phyloP scores from a whole-genome alignment of 176 grass and related monocot genomes.

The Raddia distichophylla region DNA sequence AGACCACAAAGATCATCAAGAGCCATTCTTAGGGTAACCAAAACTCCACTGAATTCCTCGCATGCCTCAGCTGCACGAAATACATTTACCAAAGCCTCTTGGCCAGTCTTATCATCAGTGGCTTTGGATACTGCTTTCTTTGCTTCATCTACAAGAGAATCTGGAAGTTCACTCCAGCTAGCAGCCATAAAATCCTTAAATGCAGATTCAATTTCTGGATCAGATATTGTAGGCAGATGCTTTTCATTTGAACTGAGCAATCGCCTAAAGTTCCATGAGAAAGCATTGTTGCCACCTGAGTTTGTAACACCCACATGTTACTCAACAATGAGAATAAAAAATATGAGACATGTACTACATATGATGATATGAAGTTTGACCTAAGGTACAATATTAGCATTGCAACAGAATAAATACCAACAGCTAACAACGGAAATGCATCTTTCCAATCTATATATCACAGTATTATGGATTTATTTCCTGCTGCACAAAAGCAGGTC shows the following conservation, averaged over 20 bases:
- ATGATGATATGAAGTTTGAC: not conserved
- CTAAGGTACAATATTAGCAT: slow-evolving; percentile 17
- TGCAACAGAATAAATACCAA: slow-evolving; percentile 17
- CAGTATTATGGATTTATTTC: not conserved
- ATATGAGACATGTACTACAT: not conserved
- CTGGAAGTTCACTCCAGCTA: slow-evolving; percentile 84
- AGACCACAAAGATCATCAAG: slow-evolving; percentile 88
- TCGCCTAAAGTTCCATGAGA: slow-evolving; percentile 52
- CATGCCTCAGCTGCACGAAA: slow-evolving; percentile 85
- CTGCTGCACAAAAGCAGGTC: not conserved
- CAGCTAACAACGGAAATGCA: not conserved
- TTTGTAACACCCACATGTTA: slow-evolving; percentile 29
- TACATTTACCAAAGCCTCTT: slow-evolving; percentile 75
- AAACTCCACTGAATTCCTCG: slow-evolving; percentile 76
- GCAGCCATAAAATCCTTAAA: slow-evolving; percentile 94
- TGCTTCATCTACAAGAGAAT: slow-evolving; percentile 62
- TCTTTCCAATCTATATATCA: not conserved
- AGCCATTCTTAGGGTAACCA: slow-evolving; percentile 85
- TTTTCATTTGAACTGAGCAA: slow-evolving; percentile 69
- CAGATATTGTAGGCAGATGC: slow-evolving; percentile 64
- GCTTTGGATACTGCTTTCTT: slow-evolving; percentile 74
- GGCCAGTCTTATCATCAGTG: slow-evolving; percentile 60
- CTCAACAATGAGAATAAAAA: not conserved
- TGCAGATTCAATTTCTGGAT: slow-evolving; percentile 74
- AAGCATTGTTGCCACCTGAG: slow-evolving; percentile 54